phyloP scores from a whole-genome alignment of 164 flowering plant genomes.

The Nymphaea thermarum region DNA sequence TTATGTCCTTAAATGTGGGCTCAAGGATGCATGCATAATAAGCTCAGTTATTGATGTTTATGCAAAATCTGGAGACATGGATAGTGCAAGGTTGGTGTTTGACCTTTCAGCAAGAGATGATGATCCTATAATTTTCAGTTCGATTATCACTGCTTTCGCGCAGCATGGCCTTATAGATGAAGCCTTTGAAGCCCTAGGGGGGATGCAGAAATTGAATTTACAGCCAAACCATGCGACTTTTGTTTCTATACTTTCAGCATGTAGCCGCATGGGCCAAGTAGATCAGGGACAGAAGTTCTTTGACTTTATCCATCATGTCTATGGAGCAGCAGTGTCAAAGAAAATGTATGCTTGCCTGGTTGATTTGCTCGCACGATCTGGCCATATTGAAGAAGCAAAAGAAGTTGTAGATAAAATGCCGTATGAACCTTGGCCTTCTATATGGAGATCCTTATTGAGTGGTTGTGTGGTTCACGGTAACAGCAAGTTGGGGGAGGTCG shows the following conservation, averaged over 20 bases:
- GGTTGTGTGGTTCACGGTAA: conserved; percentile 43
- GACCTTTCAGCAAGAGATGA: neutral
- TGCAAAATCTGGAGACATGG: conserved; percentile 48
- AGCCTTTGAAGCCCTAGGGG: conserved; percentile 28
- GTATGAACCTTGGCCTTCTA: conserved; percentile 40
- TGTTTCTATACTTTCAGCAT: conserved; percentile 37
- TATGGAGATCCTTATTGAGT: conserved; percentile 43
- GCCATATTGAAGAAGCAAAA: conserved; percentile 36
- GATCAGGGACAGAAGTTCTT: conserved; percentile 28
- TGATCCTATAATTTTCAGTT: conserved; percentile 78
- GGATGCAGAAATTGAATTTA: conserved; percentile 24
- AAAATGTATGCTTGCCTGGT: conserved; percentile 37
- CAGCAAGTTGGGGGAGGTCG: conserved; percentile 29
- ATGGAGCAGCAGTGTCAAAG: conserved; percentile 28
- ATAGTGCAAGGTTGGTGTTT: conserved; percentile 28
- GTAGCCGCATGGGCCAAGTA: conserved; percentile 37
- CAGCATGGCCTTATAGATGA: conserved; percentile 35
- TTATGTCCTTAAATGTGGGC: conserved; percentile 29
- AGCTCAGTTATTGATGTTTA: conserved; percentile 47
- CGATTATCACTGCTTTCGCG: conserved; percentile 57
- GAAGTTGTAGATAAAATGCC: conserved; percentile 36
- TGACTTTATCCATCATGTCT: conserved; percentile 19
- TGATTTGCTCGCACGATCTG: conserved; percentile 44
- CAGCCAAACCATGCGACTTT: conserved; percentile 42
- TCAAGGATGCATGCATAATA: conserved; percentile 18